Evolutionary conservation across 495 filamentous ascomycete genomes (phyloP), one percentile per base, ranked within the genome.

Genomic region (Penicillium turbatum): DNA sequence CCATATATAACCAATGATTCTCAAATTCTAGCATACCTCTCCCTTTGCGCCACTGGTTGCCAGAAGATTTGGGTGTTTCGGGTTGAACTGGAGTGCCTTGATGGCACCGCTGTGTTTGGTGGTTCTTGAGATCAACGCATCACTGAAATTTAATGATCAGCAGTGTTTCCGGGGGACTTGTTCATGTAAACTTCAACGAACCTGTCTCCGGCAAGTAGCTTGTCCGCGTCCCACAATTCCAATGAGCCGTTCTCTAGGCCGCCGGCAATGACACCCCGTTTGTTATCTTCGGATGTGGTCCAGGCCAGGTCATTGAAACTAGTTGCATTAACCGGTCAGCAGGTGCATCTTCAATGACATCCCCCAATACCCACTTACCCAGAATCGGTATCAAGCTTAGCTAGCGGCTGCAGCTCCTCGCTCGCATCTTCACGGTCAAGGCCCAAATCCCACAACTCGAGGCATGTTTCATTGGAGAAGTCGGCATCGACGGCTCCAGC

Each of bases 251-350:
- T 96, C 69, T 99, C 95, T 56, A 97, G 77, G 57, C 89, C 93
- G 61, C 92, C 95, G 30, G 95, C 93, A 71, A 99, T 88, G 53
- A 99, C 85, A 45, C 93, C 95, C 53, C 81, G 77, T 54, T 87
- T 80, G 49, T 88, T 85, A 43, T 86, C 84, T 55, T 82, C 87
- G 41, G 86, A 84, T 60, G 85, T 81, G 31, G 88, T 85, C 93
- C 93, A 99, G 46, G 92, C 91, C 62, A 99, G 86, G 65, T 97
- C 92, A 68, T 97, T 90, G 75, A 99, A 99, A 54, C 93, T 96
- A 65, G 48, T 11, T 3, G 42, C 30, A 15, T 32, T 15, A 45
- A 26, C 15, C 30, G 15, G 42, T 68, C 35, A 67, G 63, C 31
- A 48, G 10, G 8, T 12, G 1, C 9, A 40, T 34, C 7, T 27